phyloP scores from a whole-genome alignment of 192 early-diverging fungal genomes.

The Bifiguratus adelaidae region DNA sequence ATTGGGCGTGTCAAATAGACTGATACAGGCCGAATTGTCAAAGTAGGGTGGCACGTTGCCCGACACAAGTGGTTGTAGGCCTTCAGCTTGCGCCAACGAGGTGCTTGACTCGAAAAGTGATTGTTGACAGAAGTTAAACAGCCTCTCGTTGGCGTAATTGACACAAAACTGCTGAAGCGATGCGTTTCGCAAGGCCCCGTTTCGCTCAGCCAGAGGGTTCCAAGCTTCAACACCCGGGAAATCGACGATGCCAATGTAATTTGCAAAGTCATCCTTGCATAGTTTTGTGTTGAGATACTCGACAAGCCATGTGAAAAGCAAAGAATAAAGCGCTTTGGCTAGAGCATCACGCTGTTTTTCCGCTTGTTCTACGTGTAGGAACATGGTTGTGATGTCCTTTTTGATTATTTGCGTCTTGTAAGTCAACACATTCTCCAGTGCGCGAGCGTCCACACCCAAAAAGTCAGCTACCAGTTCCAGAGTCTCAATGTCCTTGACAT shows the following conservation, averaged over 20 bases:
- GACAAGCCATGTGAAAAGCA: constrained; percentile 76
- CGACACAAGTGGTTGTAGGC: constrained; percentile 26
- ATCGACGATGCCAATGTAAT: constrained; percentile 79
- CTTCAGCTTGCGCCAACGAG: constrained; percentile 49
- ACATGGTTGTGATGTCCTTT: constrained; percentile 72
- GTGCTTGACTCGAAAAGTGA: constrained; percentile 61
- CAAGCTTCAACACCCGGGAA: constrained; percentile 44
- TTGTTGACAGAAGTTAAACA: constrained; percentile 64
- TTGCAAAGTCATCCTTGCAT: constrained; percentile 53
- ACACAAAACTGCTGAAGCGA: constrained; percentile 58
- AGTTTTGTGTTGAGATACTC: constrained; percentile 79
- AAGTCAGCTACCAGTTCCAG: constrained; percentile 73
- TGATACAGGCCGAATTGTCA: constrained; percentile 55
- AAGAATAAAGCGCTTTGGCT: constrained; percentile 67
- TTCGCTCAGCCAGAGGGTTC: too few species aligned
- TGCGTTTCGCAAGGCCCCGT: too few species aligned
- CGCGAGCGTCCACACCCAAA: constrained; percentile 62
- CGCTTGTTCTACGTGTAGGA: constrained; percentile 65
- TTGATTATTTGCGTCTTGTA: constrained; percentile 75
- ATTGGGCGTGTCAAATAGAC: constrained; percentile 55
- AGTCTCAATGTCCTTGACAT: constrained; percentile 64
- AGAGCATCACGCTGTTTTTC: constrained; percentile 59
- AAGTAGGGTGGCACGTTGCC: constrained; percentile 43
- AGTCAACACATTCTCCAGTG: constrained; percentile 68
- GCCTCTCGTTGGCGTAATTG: constrained; percentile 85